Conservation (phyloP, 495 filamentous ascomycete species). For the Xylaria palmicola region DNA sequence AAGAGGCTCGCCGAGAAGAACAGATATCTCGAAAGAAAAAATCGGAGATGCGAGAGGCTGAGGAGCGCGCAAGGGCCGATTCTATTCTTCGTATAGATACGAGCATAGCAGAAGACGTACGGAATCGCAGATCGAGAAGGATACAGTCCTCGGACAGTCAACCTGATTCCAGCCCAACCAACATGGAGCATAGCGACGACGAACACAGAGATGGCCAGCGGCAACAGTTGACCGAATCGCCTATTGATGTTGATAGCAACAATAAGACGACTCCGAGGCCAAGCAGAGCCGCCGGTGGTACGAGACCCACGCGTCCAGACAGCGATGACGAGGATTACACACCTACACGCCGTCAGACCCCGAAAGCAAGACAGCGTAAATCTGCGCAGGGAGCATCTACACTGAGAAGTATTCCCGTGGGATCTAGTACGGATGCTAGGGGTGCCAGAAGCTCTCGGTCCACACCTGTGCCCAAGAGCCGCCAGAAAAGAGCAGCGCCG, state of each 20-base stretch:
- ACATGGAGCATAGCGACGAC: not conserved
- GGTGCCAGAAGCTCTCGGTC: not conserved
- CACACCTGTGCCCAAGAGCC: not conserved
- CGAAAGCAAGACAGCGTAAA: not conserved
- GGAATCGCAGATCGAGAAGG: not conserved
- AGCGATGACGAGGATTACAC: constrained; percentile 1
- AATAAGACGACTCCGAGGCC: not conserved
- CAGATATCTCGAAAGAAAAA: not conserved
- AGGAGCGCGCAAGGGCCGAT: not conserved
- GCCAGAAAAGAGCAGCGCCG: not conserved
- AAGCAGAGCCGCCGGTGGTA: not conserved
- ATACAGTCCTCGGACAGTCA: not conserved
- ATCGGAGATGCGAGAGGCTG: not conserved
- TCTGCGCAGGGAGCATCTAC: not conserved
- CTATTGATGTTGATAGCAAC: not conserved
- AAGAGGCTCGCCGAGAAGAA: not conserved
- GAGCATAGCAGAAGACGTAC: not conserved
- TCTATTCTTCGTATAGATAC: not conserved
- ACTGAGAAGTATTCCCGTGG: not conserved
- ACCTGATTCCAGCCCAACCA: not conserved
- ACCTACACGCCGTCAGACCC: not conserved
- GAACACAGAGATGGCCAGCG: not conserved
- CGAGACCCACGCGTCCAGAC: not conserved
- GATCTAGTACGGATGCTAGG: not conserved
- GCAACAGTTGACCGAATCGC: not conserved